These are phyloP conservation scores for Acacia concinna DNA, from an alignment of 331 rosid species.

Conservation along the genomic window DNA sequence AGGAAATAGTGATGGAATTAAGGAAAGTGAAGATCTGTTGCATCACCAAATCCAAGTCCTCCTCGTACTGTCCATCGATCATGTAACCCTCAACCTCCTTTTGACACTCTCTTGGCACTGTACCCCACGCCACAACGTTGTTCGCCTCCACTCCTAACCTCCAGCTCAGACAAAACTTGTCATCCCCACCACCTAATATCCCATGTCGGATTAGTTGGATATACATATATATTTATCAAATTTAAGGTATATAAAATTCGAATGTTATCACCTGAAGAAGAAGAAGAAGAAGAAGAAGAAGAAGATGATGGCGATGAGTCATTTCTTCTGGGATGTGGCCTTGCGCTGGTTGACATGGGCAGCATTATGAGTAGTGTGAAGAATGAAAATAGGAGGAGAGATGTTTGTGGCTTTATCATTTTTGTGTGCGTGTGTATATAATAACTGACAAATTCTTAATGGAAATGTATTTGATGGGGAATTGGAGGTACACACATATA, in stretches of 20 bases:
- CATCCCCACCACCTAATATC: not conserved
- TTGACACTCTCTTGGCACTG: constrained; percentile 61
- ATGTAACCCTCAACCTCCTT: constrained; percentile 60
- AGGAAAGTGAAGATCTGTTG: constrained; percentile 48
- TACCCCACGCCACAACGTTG: constrained; percentile 73
- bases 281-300: not conserved
- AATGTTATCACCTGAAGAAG: not conserved
- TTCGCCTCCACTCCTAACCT: constrained; percentile 75
- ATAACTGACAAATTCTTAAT: not conserved
- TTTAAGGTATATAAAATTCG: too few relatives aligned
- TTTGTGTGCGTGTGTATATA: not conserved
- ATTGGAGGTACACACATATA: not conserved
- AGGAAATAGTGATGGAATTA: constrained; percentile 24
- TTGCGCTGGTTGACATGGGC: not conserved
- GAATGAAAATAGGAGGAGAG: not conserved
- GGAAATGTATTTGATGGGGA: not conserved
- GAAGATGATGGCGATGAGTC: not conserved
- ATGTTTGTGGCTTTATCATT: not conserved
- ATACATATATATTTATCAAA: too few relatives aligned
- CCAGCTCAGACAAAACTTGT: constrained; percentile 73
- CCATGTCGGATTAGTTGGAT: not conserved
- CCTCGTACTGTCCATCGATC: constrained; percentile 70
- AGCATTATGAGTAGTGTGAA: not conserved
- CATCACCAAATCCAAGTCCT: constrained; percentile 52
- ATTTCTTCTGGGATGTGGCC: not conserved